Conservation (phyloP, 495 filamentous ascomycete species). For the Xylaria nigripes region DNA sequence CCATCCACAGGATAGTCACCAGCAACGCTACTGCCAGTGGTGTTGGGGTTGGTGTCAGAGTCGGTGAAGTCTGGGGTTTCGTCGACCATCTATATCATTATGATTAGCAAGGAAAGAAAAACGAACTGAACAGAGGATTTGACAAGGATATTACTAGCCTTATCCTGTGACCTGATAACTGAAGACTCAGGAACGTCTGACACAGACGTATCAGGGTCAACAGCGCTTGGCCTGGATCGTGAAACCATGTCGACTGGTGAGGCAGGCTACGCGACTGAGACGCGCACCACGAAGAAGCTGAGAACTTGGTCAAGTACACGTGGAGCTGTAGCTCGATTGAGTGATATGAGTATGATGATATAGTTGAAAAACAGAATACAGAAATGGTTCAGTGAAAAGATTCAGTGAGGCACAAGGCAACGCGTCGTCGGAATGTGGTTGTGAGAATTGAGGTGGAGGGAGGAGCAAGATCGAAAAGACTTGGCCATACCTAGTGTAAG, state of each 20-base stretch:
- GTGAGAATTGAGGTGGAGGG: constrained; percentile 10
- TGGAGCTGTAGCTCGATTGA: neutral
- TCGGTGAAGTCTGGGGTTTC: constrained; percentile 84
- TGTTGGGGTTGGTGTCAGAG: constrained; percentile 88
- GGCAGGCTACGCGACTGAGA: constrained; percentile 30
- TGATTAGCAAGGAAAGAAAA: neutral
- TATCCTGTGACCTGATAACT: constrained; percentile 31
- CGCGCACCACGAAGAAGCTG: constrained; percentile 22
- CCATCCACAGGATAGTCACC: constrained; percentile 68
- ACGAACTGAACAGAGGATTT: neutral
- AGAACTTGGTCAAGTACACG: neutral
- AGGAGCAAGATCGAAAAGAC: constrained; percentile 5
- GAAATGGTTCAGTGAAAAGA: neutral
- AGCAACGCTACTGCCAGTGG: constrained; percentile 77
- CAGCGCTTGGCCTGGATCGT: constrained; percentile 39
- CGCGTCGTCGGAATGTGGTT: constrained; percentile 14
- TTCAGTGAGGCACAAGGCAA: constrained; percentile 1
- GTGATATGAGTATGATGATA: neutral
- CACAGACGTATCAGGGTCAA: constrained; percentile 49
- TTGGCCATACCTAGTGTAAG: neutral
- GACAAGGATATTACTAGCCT: constrained; percentile 35
- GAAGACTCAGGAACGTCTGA: constrained; percentile 50
- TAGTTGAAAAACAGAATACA: neutral
- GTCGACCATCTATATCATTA: constrained; percentile 51
- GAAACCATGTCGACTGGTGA: constrained; percentile 48